These are phyloP conservation scores for Leccinum variicolor DNA, from an alignment of 768 basidiomycete species.

Conservation along the genomic window DNA sequence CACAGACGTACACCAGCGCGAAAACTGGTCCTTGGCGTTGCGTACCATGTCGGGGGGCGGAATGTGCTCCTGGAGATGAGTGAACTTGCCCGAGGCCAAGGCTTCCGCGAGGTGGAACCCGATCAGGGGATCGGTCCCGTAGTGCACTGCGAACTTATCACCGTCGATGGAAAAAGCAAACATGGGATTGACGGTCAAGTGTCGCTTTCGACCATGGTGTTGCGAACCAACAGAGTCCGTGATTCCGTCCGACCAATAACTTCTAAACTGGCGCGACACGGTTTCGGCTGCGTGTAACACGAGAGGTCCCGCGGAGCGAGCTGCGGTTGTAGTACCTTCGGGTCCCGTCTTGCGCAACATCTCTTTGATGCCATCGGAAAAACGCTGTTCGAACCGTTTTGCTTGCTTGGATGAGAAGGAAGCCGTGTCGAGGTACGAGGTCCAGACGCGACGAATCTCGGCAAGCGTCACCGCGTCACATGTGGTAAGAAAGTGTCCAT, in stretches of 20 bases:
- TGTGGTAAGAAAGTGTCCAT: slow-evolving; percentile 19
- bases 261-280: slow-evolving; percentile 14
- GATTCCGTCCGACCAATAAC: slow-evolving; percentile 23
- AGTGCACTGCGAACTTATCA: slow-evolving; percentile 26
- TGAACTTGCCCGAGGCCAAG: slow-evolving; percentile 11
- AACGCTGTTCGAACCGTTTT: slow-evolving; percentile 9
- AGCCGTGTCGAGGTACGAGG: slow-evolving; percentile 12
- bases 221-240: slow-evolving; percentile 5
- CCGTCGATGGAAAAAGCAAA: slow-evolving; percentile 28
- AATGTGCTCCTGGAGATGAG: not conserved
- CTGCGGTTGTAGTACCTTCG: slow-evolving; percentile 3
- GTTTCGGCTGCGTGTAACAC: not conserved
- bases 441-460: slow-evolving; percentile 21
- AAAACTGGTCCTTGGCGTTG: slow-evolving; percentile 23
- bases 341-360: not conserved
- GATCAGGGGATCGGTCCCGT: slow-evolving; percentile 26
- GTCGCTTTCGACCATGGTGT: not conserved
- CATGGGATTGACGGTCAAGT: slow-evolving; percentile 23
- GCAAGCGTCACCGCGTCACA: slow-evolving; percentile 21
- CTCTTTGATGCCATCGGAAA: slow-evolving; percentile 10
- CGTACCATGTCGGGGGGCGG: slow-evolving; percentile 7
- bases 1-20: slow-evolving; percentile 21
- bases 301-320: slow-evolving; percentile 29
- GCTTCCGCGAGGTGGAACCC: slow-evolving; percentile 32
- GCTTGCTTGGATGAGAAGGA: slow-evolving; percentile 3